Evolutionary conservation across 768 basidiomycete genomes (phyloP).

Genomic region (Tulasnella sp.): DNA sequence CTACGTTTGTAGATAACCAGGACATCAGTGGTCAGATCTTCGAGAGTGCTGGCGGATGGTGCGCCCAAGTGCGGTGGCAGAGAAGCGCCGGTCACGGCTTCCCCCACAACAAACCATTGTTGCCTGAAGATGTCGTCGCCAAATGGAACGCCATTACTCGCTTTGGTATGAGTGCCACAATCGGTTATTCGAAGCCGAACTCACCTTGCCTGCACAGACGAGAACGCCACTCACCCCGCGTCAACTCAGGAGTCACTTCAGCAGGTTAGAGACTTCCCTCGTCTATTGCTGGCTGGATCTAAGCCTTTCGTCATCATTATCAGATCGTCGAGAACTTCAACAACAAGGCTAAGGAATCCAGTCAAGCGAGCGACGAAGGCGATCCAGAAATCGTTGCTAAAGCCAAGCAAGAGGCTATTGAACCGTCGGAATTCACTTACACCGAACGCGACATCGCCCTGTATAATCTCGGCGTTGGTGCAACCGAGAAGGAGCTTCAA

Average conservation of each 20-base stretch:
- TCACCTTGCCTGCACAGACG: slow-evolving; percentile 35
- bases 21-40: slow-evolving; percentile 66
- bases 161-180: slow-evolving; percentile 46
- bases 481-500: slow-evolving; percentile 82
- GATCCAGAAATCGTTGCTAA: slow-evolving; percentile 73
- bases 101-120: slow-evolving; percentile 60
- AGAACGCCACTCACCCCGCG: slow-evolving; percentile 71
- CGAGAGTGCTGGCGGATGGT: slow-evolving; percentile 86
- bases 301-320: neutral
- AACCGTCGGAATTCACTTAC: slow-evolving; percentile 56
- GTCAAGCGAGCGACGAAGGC: slow-evolving; percentile 30
- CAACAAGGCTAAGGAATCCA: slow-evolving; percentile 27
- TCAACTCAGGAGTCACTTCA: slow-evolving; percentile 65
- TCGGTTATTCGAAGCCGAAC: neutral
- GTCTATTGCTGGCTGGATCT: neutral
- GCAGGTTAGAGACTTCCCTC: slow-evolving; percentile 39
- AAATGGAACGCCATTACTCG: slow-evolving; percentile 78
- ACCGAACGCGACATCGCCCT: slow-evolving; percentile 85
- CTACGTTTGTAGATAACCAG: slow-evolving; percentile 41
- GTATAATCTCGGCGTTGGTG: slow-evolving; percentile 92
- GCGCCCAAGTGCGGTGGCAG: slow-evolving; percentile 88
- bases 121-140: slow-evolving; percentile 65
- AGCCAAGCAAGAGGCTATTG: slow-evolving; percentile 52
- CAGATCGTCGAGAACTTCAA: slow-evolving; percentile 49
- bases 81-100: slow-evolving; percentile 79